Conservation (phyloP, 257 asterid species). For the Henckelia pumila region DNA sequence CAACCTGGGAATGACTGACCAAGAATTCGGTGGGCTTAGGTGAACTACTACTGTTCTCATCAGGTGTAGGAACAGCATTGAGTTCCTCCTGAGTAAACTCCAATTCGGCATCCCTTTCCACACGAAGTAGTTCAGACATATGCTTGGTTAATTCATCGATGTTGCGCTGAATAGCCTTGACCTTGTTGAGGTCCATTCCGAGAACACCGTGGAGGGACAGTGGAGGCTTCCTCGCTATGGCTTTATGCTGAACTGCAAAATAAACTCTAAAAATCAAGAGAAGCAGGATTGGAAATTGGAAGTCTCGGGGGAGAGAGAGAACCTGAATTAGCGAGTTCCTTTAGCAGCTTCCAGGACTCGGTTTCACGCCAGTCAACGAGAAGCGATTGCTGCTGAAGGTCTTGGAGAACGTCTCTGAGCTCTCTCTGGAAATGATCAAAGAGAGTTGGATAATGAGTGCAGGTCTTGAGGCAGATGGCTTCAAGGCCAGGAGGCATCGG, state of each 20-base stretch:
- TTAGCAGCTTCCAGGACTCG: constrained; percentile 83
- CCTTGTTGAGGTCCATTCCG: constrained; percentile 72
- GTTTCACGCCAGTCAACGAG: constrained; percentile 70
- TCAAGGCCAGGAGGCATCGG: constrained; percentile 94
- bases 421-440: constrained; percentile 96
- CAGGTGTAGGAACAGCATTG: constrained; percentile 84
- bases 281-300: neutral
- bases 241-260: constrained; percentile 87
- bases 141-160: constrained; percentile 63
- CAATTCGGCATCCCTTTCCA: constrained; percentile 88
- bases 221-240: constrained; percentile 71
- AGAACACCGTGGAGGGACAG: constrained; percentile 48
- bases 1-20: constrained; percentile 86
- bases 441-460: constrained; percentile 93
- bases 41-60: constrained; percentile 46
- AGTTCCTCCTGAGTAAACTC: constrained; percentile 94
- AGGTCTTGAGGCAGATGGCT: constrained; percentile 76
- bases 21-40: constrained; percentile 72
- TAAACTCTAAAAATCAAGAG: constrained; percentile 8
- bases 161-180: constrained; percentile 60
- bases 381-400: constrained; percentile 52
- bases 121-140: constrained; percentile 76
- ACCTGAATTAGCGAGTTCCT: constrained; percentile 89
- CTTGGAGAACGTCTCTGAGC: constrained; percentile 78
- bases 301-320: neutral